Percentiles rank a stretch among this genome's conserved stretches.
Conservation (phyloP, 2,329 filamentous ascomycete species). For the Pseudonectria foliicola region DNA sequence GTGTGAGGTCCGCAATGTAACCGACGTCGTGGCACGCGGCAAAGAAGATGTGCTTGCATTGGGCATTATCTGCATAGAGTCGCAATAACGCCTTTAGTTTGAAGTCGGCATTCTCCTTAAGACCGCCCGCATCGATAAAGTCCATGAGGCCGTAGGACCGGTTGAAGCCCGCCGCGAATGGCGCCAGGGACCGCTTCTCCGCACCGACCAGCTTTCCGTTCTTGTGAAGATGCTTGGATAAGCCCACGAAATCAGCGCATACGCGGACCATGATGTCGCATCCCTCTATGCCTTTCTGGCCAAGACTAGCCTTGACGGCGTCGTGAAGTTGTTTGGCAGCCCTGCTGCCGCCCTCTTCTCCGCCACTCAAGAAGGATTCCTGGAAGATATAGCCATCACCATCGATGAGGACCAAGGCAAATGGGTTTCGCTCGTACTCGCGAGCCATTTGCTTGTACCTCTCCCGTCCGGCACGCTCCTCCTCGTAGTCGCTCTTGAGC, state of each 20-base stretch:
- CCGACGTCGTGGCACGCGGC: conserved; percentile 51
- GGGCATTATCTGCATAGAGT: conserved; percentile 49
- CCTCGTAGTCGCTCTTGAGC: conserved; percentile 51
- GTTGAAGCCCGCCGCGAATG: conserved; percentile 51
- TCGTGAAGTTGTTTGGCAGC: conserved; percentile 49
- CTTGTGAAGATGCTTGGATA: conserved; percentile 41
- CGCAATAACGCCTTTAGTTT: conserved; percentile 47
- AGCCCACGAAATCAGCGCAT: conserved; percentile 47
- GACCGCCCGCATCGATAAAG: conserved; percentile 54
- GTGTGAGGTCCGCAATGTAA: conserved; percentile 47
- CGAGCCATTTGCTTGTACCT: conserved; percentile 47
- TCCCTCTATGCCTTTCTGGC: conserved; percentile 39
- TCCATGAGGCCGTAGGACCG: conserved; percentile 51
- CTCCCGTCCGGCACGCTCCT: conserved; percentile 45
- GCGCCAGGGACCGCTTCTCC: conserved; percentile 48
- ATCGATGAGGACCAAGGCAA: conserved; percentile 54
- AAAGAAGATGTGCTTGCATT: conserved; percentile 59
- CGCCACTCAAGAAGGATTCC: conserved; percentile 39
- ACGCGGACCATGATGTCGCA: conserved; percentile 49
- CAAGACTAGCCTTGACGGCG: conserved; percentile 39
- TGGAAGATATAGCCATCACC: conserved; percentile 52
- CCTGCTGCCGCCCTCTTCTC: conserved; percentile 46
- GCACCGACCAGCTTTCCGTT: conserved; percentile 41
- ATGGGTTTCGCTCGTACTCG: conserved; percentile 46
- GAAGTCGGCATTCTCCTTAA: conserved; percentile 52